Evolutionary conservation across 2,329 filamentous ascomycete genomes (phyloP), one percentile per base, ranked within the genome.

Genomic region (Arthrobotrys sphaeroides): DNA sequence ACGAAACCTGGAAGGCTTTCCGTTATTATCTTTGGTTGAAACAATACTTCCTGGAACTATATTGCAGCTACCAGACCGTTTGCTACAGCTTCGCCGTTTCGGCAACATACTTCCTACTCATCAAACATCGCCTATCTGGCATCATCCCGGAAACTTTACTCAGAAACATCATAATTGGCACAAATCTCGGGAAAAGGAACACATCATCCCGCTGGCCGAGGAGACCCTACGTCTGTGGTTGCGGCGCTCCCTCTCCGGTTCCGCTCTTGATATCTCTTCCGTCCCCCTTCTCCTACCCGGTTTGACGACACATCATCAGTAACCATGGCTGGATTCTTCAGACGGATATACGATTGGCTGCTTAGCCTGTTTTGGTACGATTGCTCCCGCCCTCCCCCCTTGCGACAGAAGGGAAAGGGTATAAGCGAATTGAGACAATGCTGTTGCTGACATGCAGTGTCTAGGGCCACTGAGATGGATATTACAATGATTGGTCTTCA

Each of bases 401-500:
- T n/a, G 18, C 24, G 13, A 22, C 53, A 26, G 26, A 24, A 42
- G 13, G 16, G 26, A 36, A 45, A 38, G 51, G 55, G 40, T 60
- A 55, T 66, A 73, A 75, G 57, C 69, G 67, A 66, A 40, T 45
- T 57, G 31, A 64, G 65, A 65, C 65, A 70, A 69, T 26, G 62
- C 73, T 78, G 36, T 78, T 80, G 59, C 68, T 55, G 45, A 43
- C 43, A 26, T 42, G 51, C 42, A 69, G 67, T 78, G 81, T 74
- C 53, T 80, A 97, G 94, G 95, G 93, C 94, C 79, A 96, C 94
- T 79, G 95, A 99, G 86, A 97, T 99, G 94, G 95, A 99, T 84
- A 94, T 99, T 82, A 98, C 95, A 80, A 96, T 99, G 91, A 94
- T 99, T 83, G 95, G 95, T 22, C 85, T 99, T 82, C 95, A 99